Conservation (phyloP, 2,329 filamentous ascomycete species). For the Fusarium sp. region DNA sequence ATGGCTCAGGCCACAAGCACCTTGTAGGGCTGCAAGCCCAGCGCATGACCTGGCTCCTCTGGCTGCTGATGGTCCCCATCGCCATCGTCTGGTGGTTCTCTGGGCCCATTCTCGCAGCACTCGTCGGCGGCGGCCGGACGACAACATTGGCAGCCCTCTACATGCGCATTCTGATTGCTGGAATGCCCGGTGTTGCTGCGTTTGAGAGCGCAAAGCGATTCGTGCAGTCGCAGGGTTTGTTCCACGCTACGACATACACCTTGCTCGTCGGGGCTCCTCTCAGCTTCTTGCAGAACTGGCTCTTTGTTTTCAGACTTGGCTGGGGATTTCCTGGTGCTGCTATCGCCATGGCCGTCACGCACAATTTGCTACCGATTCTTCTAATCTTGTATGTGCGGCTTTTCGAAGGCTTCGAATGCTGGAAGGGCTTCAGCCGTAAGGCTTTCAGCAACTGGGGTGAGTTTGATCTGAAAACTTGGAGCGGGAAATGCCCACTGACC, state of each 20-base stretch:
- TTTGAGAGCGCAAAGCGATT: slow-evolving; percentile 83
- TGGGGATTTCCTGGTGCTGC: slow-evolving; percentile 82
- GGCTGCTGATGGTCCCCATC: slow-evolving; percentile 76
- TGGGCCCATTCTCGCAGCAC: slow-evolving; percentile 65
- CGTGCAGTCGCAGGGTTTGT: slow-evolving; percentile 82
- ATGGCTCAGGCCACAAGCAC: slow-evolving; percentile 85
- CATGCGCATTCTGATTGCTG: slow-evolving; percentile 73
- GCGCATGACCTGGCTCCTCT: slow-evolving; percentile 80
- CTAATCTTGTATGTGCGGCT: slow-evolving; percentile 80
- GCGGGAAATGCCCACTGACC: not conserved
- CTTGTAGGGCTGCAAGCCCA: slow-evolving; percentile 86
- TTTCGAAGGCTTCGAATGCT: slow-evolving; percentile 77
- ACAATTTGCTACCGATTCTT: slow-evolving; percentile 77
- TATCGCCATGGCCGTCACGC: slow-evolving; percentile 78
- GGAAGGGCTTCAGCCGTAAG: slow-evolving; percentile 77
- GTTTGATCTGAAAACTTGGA: not conserved
- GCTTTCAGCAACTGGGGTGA: slow-evolving; percentile 75
- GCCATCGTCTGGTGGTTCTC: slow-evolving; percentile 74
- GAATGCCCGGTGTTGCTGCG: slow-evolving; percentile 76
- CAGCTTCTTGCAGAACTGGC: slow-evolving; percentile 78
- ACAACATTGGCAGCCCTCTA: slow-evolving; percentile 77
- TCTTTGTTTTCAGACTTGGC: slow-evolving; percentile 74
- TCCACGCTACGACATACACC: slow-evolving; percentile 78
- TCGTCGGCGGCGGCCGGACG: slow-evolving; percentile 60
- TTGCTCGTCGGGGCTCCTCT: slow-evolving; percentile 77